phyloP scores from a whole-genome alignment of 352 stramenopile species.

The Halophytophthora polymorphica region DNA sequence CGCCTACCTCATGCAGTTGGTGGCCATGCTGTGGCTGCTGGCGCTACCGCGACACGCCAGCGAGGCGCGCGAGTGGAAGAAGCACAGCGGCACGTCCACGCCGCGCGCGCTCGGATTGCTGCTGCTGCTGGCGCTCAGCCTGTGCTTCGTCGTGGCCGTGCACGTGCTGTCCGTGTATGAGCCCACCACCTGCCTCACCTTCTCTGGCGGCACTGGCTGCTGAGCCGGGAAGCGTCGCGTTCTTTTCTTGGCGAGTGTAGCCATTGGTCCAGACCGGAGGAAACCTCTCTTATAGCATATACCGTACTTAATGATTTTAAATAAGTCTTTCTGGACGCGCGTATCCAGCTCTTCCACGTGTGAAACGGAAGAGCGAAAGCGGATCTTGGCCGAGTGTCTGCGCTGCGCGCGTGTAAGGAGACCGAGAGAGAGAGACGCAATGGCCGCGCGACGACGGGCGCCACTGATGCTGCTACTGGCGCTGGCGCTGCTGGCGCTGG shows the following conservation, averaged over 20 bases:
- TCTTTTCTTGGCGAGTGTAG: slow-evolving; percentile 1
- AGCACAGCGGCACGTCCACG: slow-evolving; percentile 23
- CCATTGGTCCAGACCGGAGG: background rate
- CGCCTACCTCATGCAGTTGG: slow-evolving; percentile 49
- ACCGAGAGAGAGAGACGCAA: slow-evolving; percentile 12
- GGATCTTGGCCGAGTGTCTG: no score
- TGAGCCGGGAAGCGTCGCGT: slow-evolving; percentile 2
- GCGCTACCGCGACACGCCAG: slow-evolving; percentile 36
- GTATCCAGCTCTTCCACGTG: no score
- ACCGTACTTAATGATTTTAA: slow-evolving; percentile 12
- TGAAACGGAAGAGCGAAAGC: slow-evolving; percentile 3
- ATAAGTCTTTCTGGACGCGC: slow-evolving; percentile 13
- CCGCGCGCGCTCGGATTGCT: slow-evolving; percentile 13
- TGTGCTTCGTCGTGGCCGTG: slow-evolving; percentile 27
- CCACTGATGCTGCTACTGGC: slow-evolving; percentile 27
- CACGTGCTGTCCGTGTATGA: slow-evolving; percentile 55
- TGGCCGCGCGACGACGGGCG: slow-evolving; percentile 23
- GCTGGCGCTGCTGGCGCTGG: slow-evolving; percentile 30
- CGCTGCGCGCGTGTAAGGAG: background rate
- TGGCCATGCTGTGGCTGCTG: slow-evolving; percentile 42
- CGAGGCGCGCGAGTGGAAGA: slow-evolving; percentile 27
- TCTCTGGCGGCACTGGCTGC: slow-evolving; percentile 51
- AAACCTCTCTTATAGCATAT: background rate
- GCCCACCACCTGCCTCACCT: slow-evolving; percentile 38
- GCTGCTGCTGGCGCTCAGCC: slow-evolving; percentile 15